A percentile compares a stretch with the other conserved stretches of the same genome.
phyloP scores from a whole-genome alignment of 2,329 filamentous ascomycete genomes.

The Colletotrichum camelliae region DNA sequence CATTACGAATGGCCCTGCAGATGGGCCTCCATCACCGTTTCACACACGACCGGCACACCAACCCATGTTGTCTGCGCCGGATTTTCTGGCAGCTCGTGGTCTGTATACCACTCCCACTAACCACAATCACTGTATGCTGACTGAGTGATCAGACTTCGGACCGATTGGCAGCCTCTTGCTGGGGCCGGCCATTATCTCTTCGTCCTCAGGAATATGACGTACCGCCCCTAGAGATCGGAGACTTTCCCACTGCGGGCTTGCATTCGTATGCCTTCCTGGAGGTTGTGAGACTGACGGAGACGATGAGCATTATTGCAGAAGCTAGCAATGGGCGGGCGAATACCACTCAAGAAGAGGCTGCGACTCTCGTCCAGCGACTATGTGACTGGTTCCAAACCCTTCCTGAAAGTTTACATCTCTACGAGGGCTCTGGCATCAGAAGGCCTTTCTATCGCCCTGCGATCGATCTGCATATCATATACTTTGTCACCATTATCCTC shows the following conservation, averaged over 20 bases:
- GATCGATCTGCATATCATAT: not conserved
- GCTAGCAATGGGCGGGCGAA: not conserved
- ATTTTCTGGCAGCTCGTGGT: not conserved
- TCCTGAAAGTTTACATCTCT: not conserved
- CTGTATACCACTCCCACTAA: not conserved
- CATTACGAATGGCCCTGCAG: not conserved
- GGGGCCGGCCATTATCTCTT: not conserved
- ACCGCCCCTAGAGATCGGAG: not conserved
- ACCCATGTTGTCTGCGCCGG: not conserved
- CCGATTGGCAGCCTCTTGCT: not conserved
- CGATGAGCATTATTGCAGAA: not conserved
- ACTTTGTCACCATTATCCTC: not conserved
- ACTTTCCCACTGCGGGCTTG: not conserved
- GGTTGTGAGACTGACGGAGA: not conserved
- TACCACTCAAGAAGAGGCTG: not conserved
- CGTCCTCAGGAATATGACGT: not conserved
- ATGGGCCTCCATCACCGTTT: not conserved
- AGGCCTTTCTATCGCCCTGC: not conserved
- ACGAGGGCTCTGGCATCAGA: not conserved
- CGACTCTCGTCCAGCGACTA: not conserved
- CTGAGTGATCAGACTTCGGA: not conserved
- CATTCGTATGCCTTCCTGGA: not conserved
- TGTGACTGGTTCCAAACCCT: not conserved
- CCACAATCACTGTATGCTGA: not conserved
- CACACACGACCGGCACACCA: not conserved